Conservation (phyloP, 257 asterid genomes). For the Ajuga chamaepitys region DNA sequence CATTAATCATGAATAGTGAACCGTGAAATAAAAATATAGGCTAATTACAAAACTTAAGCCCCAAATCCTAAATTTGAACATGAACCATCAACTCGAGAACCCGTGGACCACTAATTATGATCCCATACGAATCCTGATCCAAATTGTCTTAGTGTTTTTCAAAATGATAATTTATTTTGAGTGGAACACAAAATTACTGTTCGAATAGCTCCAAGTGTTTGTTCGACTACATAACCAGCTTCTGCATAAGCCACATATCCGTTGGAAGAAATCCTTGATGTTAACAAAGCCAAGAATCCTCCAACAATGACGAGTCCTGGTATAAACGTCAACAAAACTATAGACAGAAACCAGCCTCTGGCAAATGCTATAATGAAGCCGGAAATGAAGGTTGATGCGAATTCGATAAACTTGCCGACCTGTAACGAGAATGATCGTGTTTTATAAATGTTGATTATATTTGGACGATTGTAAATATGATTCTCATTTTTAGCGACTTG, state of each 20-base stretch:
- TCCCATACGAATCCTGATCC: no score
- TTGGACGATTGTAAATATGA: no score
- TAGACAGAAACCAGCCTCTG: constrained; percentile 54
- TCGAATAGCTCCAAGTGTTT: constrained; percentile 50
- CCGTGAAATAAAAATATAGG: no score
- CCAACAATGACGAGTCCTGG: constrained; percentile 36
- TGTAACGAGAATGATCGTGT: not conserved
- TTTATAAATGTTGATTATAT: no score
- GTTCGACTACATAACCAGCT: constrained; percentile 59
- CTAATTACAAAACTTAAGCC: no score
- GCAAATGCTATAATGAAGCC: constrained; percentile 51
- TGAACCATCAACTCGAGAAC: no score
- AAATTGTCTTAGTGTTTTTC: no score
- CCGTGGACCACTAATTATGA: no score
- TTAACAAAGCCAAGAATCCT: constrained; percentile 33
- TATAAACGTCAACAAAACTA: constrained; percentile 37
- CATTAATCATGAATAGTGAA: no score
- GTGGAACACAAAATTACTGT: constrained; percentile 51
- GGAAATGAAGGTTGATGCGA: constrained; percentile 44
- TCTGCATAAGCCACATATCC: constrained; percentile 53
- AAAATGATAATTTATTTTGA: no score
- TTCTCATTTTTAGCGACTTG: no score
- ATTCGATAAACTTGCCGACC: constrained; percentile 62
- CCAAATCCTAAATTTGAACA: no score
- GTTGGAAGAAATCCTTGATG: constrained; percentile 31